phyloP scores from a whole-genome alignment of 768 basidiomycete species.

The Auriscalpium vulgare region DNA sequence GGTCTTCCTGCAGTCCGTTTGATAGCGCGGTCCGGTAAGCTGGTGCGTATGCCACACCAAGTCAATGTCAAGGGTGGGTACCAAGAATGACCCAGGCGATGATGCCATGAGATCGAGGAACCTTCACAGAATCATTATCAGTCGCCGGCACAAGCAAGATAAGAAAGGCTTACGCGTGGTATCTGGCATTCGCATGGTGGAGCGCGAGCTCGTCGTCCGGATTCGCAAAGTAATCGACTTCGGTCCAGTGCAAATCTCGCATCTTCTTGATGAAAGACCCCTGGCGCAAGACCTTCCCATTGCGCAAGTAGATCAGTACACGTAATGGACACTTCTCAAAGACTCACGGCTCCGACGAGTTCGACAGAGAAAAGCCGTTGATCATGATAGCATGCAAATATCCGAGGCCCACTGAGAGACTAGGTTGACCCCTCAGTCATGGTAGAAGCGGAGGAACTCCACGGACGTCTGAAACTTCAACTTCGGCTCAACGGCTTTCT shows the following conservation, averaged over 20 bases:
- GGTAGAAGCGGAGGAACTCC: too few relatives aligned
- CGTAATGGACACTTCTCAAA: not conserved
- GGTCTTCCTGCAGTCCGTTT: conserved; percentile 32
- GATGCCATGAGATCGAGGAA: conserved; percentile 52
- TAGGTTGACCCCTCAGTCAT: not conserved
- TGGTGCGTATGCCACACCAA: conserved; percentile 74
- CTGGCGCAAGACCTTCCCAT: conserved; percentile 45
- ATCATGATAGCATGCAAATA: conserved; percentile 45
- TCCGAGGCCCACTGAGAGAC: conserved; percentile 27
- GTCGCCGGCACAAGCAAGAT: not conserved
- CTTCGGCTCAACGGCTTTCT: not conserved
- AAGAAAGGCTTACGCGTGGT: conserved; percentile 42
- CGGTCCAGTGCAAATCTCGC: conserved; percentile 43
- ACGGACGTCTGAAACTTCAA: not conserved
- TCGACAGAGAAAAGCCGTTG: conserved; percentile 49
- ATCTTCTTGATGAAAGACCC: conserved; percentile 48
- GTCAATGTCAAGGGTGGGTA: conserved; percentile 69
- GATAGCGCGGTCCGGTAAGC: conserved; percentile 40
- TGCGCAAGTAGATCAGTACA: not conserved
- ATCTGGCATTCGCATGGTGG: conserved; percentile 43
- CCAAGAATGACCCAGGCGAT: conserved; percentile 34
- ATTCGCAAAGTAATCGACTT: conserved; percentile 33
- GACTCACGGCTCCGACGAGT: conserved; percentile 46
- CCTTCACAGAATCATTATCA: conserved; percentile 14
- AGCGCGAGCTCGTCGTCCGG: conserved; percentile 32